phyloP scores from a whole-genome alignment of 2,329 filamentous ascomycete species.

The Fusarium euwallaceae region DNA sequence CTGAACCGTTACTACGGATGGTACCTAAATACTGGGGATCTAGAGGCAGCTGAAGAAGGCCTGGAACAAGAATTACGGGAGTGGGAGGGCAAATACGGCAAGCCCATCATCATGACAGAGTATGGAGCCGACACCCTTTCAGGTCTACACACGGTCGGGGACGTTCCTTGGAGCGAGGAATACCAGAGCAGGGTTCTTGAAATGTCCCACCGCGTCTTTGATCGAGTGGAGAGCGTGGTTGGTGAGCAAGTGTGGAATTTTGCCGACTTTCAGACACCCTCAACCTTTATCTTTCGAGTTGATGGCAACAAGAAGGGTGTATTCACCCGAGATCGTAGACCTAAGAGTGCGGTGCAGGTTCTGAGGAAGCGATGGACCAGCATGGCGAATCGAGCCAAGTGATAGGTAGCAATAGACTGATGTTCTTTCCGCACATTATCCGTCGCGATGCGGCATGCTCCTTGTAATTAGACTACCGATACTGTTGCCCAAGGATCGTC shows the following conservation, averaged over 20 bases:
- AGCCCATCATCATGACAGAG: conserved; percentile 29
- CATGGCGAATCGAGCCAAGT: background rate
- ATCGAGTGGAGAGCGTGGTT: conserved; percentile 28
- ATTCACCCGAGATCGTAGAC: conserved; percentile 29
- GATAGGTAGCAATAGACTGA: background rate
- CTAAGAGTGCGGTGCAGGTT: conserved; percentile 17
- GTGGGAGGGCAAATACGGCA: conserved; percentile 22
- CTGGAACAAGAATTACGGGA: conserved; percentile 10
- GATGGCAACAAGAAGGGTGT: conserved; percentile 38
- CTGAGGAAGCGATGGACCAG: conserved; percentile 19
- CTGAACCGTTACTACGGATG: conserved; percentile 33
- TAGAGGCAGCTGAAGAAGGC: conserved; percentile 15
- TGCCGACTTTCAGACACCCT: conserved; percentile 31
- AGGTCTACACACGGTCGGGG: conserved; percentile 23
- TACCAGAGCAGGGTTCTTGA: conserved; percentile 27
- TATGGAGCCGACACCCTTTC: conserved; percentile 24
- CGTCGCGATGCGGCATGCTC: no score
- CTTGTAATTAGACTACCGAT: background rate
- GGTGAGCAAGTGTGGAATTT: conserved; percentile 39
- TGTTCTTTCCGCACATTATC: background rate
- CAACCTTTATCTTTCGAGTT: conserved; percentile 29
- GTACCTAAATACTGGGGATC: conserved; percentile 21
- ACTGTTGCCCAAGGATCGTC: background rate
- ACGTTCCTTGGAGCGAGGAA: conserved; percentile 37
- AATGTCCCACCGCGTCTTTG: conserved; percentile 34